Evolutionary conservation across 2,329 filamentous ascomycete genomes (phyloP).

Genomic region (Colletotrichum musae): DNA sequence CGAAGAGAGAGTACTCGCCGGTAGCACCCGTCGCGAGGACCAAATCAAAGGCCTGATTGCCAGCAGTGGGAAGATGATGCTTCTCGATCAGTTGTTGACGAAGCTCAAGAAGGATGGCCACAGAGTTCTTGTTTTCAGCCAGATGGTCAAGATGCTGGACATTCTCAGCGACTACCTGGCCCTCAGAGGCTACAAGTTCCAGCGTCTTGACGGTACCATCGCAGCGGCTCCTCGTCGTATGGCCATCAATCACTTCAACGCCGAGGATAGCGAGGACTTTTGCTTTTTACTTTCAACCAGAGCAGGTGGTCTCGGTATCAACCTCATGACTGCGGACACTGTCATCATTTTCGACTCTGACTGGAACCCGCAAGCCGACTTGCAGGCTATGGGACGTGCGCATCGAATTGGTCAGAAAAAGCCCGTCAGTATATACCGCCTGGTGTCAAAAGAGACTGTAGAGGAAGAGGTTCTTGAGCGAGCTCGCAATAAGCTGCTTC

Average conservation of each 20-base stretch:
- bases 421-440: slow-evolving; percentile 94
- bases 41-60: slow-evolving; percentile 93
- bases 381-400: slow-evolving; percentile 98
- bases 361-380: slow-evolving; percentile 98
- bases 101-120: slow-evolving; percentile 96
- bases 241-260: slow-evolving; percentile 98
- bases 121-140: slow-evolving; percentile 97
- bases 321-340: slow-evolving; percentile 98
- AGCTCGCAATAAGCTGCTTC: slow-evolving; percentile 95
- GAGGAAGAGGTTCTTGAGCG: slow-evolving; percentile 98
- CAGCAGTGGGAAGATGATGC: slow-evolving; percentile 99
- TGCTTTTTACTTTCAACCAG: slow-evolving; percentile 96
- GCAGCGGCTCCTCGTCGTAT: slow-evolving; percentile 88
- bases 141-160: slow-evolving; percentile 99
- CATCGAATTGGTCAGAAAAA: slow-evolving; percentile 98
- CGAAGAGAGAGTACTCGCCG: slow-evolving; percentile 88
- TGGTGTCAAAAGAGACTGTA: slow-evolving; percentile 98
- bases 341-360: slow-evolving; percentile 98
- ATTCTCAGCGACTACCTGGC: slow-evolving; percentile 95
- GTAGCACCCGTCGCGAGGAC: slow-evolving; percentile 87
- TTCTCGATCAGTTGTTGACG: slow-evolving; percentile 92
- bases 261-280: slow-evolving; percentile 95
- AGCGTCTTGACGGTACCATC: slow-evolving; percentile 95
- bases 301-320: slow-evolving; percentile 97
- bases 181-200: slow-evolving; percentile 93